Base-by-base conservation (phyloP, 2,329 filamentous ascomycete species). In the Fusarium scirpi region DNA sequence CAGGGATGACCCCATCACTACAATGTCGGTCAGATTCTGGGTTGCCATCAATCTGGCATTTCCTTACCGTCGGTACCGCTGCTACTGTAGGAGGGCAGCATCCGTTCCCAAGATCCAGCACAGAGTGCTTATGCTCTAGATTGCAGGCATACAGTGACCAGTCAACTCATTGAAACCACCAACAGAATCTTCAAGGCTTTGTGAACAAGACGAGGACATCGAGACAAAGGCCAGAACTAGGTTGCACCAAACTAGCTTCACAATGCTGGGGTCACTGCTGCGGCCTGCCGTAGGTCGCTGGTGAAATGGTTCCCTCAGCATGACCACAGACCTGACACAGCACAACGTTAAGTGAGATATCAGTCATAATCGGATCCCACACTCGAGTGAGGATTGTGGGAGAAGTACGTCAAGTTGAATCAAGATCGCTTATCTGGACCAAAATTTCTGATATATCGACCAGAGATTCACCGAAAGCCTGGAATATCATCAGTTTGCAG, bases 301-400 rank as follows among this genome's bases (percentile, higher is more conserved):
- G 52, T 56, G 52, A 54, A 34, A 29, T 53, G 47, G 40, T 34
- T 61, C 54, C 58, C 44, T 54, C 52, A 62, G 41, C 22, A 48
- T 38, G 45, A 55, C 53, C 38, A 44, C 58, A 63, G 32, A 43
- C 47, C 41, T 48, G 46, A 53, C 40, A 64, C 62, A 60, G 58
- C 69, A 54, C 65, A 63, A 52, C 51, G 24, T 43, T 45, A 54
- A 65, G 48, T 70, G 62, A 65, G 44, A 65, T 71, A 45, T 60
- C 48, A 52, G 25, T 53, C 34, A 40, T 13, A 43, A 30, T 32
- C 29, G 61, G 43, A 58, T 55, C 34, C 34, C 30, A 46, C 13
- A 44, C 6, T 46, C 32, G n/a, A 41, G 27, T 38, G 32, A 27
- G 34, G 18, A 18, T 3, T n/a, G 34, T n/a, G 34, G 34, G 34